Conservation (phyloP, 2,329 filamentous ascomycete genomes). For the Proliferodiscus dingleyae region DNA sequence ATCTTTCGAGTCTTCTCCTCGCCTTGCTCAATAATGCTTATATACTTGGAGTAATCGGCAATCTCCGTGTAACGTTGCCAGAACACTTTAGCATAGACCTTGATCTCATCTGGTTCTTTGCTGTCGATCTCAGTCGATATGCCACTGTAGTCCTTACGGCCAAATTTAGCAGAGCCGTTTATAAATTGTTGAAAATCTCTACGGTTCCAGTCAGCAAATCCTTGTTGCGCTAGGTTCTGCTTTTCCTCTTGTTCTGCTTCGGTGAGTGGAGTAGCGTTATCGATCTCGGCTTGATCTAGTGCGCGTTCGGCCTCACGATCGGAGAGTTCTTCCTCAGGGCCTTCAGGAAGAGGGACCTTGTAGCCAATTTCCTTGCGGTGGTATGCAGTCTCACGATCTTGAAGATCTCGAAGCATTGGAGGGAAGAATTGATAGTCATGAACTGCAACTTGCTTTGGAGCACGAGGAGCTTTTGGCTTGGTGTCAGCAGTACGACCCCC, state of each 20-base stretch:
- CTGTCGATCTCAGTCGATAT: conserved; percentile 89
- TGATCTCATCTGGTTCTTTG: conserved; percentile 81
- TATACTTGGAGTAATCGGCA: conserved; percentile 79
- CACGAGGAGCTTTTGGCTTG: conserved; percentile 92
- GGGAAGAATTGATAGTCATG: conserved; percentile 99
- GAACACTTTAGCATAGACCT: conserved; percentile 88
- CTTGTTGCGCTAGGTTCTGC: conserved; percentile 71
- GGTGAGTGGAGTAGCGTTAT: conserved; percentile 80
- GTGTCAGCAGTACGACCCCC: conserved; percentile 73
- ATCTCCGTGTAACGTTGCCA: conserved; percentile 95
- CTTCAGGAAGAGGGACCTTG: conserved; percentile 85
- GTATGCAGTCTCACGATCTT: conserved; percentile 92
- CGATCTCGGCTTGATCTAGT: conserved; percentile 85
- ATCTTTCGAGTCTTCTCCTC: conserved; percentile 86
- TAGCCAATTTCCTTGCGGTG: conserved; percentile 96
- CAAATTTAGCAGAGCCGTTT: conserved; percentile 90
- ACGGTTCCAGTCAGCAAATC: conserved; percentile 93
- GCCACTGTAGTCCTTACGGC: conserved; percentile 75
- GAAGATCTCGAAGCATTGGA: conserved; percentile 73
- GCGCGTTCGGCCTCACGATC: conserved; percentile 85
- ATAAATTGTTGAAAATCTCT: conserved; percentile 98
- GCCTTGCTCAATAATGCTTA: conserved; percentile 85
- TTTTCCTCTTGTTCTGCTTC: conserved; percentile 90
- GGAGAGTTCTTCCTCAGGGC: conserved; percentile 78
- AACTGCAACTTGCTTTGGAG: conserved; percentile 84